These are phyloP conservation scores for Mytilinidion resinicola DNA, from an alignment of 495 filamentous ascomycete genomes.

Conservation along the genomic window DNA sequence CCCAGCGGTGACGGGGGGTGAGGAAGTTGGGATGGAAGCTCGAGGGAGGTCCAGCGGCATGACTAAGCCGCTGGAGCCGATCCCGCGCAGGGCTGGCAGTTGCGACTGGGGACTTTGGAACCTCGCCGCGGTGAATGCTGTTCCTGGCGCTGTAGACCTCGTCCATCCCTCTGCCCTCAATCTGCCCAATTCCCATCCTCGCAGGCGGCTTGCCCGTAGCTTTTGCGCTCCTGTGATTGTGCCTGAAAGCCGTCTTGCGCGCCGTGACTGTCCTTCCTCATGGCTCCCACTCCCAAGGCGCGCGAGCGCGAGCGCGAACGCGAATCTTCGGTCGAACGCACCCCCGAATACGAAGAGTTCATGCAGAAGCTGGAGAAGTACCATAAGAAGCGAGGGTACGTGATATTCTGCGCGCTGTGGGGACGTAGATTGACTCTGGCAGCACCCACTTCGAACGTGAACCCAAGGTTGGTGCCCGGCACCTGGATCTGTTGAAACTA, in stretches of 20 bases:
- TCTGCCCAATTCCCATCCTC: not conserved
- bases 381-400: slow-evolving; percentile 62
- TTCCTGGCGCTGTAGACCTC: not conserved
- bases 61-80: too few species aligned
- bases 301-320: slow-evolving; percentile 18
- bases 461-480: slow-evolving; percentile 63
- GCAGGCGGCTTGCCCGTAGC: not conserved
- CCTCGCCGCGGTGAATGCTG: not conserved
- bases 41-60: too few species aligned
- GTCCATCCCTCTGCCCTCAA: not conserved
- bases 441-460: slow-evolving; percentile 64
- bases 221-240: not conserved
- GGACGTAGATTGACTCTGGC: slow-evolving; percentile 6
- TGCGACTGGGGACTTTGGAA: too few species aligned
- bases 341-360: slow-evolving; percentile 62
- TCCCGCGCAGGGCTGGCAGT: too few species aligned
- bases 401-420: slow-evolving; percentile 11
- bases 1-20: too few species aligned
- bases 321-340: slow-evolving; percentile 45
- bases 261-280: slow-evolving; percentile 30
- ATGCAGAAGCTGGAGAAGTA: slow-evolving; percentile 58
- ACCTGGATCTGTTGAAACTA: slow-evolving; percentile 63
- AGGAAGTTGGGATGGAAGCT: too few species aligned
- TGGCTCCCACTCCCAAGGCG: slow-evolving; percentile 35
- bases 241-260: not conserved